These are phyloP conservation scores for Barnettozyma californica DNA, from an alignment of 805 yeast species.

Conservation along the genomic window DNA sequence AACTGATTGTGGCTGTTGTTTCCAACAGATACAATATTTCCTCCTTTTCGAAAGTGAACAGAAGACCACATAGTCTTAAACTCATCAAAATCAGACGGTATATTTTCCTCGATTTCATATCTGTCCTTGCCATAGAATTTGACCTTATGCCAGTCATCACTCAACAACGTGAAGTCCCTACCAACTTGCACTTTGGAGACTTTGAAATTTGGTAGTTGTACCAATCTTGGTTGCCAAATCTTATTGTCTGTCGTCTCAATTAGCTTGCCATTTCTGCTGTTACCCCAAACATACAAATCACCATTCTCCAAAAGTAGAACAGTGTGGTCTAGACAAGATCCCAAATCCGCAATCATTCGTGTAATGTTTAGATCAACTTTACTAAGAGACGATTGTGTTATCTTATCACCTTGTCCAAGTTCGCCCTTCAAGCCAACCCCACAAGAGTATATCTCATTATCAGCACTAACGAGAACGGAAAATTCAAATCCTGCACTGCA, in stretches of 20 bases:
- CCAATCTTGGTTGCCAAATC: conserved; percentile 14
- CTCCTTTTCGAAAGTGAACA: conserved; percentile 40
- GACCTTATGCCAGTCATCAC: conserved; percentile 19
- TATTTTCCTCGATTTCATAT: conserved; percentile 10
- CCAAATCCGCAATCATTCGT: conserved; percentile 14
- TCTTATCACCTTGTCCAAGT: conserved; percentile 46
- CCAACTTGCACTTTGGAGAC: conserved; percentile 34
- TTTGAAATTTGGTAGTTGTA: not conserved
- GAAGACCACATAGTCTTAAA: conserved; percentile 76
- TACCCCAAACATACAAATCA: conserved; percentile 61
- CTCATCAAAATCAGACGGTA: conserved; percentile 11
- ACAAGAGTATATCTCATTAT: conserved; percentile 40
- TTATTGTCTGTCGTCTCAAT: conserved; percentile 19
- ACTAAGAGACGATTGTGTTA: conserved; percentile 5
- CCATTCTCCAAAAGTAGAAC: conserved; percentile 37
- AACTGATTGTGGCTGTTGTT: conserved; percentile 75
- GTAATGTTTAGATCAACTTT: conserved; percentile 10
- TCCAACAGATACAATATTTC: conserved; percentile 50
- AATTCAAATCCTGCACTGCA: conserved; percentile 81
- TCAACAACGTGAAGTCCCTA: conserved; percentile 49
- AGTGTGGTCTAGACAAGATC: conserved; percentile 43
- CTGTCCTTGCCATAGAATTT: conserved; percentile 33
- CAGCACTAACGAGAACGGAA: conserved; percentile 42
- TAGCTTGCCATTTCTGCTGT: conserved; percentile 54
- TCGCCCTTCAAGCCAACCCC: conserved; percentile 76